Evolutionary conservation across 352 stramenopile species (phyloP), one percentile per base, ranked within the genome.

Genomic region (Pythium pyrilobum): DNA sequence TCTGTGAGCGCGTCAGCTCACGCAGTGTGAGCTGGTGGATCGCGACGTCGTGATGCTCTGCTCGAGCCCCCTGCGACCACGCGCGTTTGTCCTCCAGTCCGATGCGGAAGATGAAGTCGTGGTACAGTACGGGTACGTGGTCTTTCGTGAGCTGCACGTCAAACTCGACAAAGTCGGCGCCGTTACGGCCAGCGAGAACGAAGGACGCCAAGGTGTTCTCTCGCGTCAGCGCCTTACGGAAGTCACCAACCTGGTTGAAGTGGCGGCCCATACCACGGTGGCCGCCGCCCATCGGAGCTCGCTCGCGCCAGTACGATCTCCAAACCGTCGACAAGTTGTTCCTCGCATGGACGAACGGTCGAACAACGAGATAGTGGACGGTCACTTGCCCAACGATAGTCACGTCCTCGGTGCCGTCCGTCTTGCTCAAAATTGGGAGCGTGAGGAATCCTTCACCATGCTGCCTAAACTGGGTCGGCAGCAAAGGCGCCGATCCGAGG

Each of bases 111-210:
- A 80, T 55, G 48, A 89, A 89, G 52, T 92, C 82, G 54, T 92
- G 82, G 59, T 92, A 92, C 28, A 92, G 62, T 0, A 92, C 70
- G 0, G 82, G 82, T 3, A 92, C 67, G 9, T 67, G 57, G 42
- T 92, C 82, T 45, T 86, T 89, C 10, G 82, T 90, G 28, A 92
- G 60, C 56, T 92, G 82, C 2, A 92, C 82, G 50, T 92, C 82
- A 61, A 92, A 90, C 52, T 92, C 82, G 18, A 92, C 78, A 58
- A 87, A 89, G 50, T 92, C 77, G 11, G 82, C 82, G 42, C 82
- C 80, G 32, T 66, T 82, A 11, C 66, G 61, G 27, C 78, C 76
- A 9, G 79, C 82, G 13, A 92, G 54, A 49, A 90, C 73, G 46
- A 92, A 83, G 21, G 79, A 90, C 10, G 77, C 67, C 5, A 92